Percentiles rank a stretch among this genome's conserved stretches.
These are phyloP conservation scores for Pleomassaria siparia DNA, from an alignment of 2,329 filamentous ascomycete species.

Conservation along the genomic window DNA sequence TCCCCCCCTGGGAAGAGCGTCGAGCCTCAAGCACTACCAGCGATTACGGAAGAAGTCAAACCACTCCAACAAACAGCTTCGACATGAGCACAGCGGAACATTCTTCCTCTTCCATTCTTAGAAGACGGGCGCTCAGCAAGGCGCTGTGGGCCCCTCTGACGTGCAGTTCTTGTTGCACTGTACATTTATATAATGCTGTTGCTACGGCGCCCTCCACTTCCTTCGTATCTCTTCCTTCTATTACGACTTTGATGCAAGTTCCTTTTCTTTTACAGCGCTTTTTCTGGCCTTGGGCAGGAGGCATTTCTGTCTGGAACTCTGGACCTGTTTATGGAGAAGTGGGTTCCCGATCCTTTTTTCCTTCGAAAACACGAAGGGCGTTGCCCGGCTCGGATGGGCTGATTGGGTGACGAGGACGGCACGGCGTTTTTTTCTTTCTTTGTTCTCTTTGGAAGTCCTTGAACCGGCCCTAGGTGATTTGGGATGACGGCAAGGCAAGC, in stretches of 20 bases:
- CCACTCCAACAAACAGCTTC: slow-evolving; percentile 16
- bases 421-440: neutral
- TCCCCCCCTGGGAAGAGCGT: slow-evolving; percentile 30
- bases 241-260: slow-evolving; percentile 8
- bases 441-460: neutral
- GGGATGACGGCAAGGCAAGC: neutral
- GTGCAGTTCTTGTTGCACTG: slow-evolving; percentile 15
- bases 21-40: slow-evolving; percentile 25
- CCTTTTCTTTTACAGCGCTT: neutral
- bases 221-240: slow-evolving; percentile 7
- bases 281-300: neutral
- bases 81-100: slow-evolving; percentile 23
- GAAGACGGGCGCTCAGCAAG: slow-evolving; percentile 12
- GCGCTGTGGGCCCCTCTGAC: slow-evolving; percentile 19
- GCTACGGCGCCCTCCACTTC: slow-evolving; percentile 5
- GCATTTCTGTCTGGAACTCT: neutral
- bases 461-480: too few species aligned
- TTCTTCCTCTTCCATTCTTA: neutral
- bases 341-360: neutral
- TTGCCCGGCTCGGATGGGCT: neutral
- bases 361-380: neutral
- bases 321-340: neutral
- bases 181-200: slow-evolving; percentile 40
- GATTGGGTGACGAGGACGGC: neutral
- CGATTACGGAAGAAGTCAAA: slow-evolving; percentile 30